A percentile compares a stretch with the other conserved stretches of the same genome.
Conservation (phyloP, 2,329 filamentous ascomycete genomes). For the Diaporthe velutina region DNA sequence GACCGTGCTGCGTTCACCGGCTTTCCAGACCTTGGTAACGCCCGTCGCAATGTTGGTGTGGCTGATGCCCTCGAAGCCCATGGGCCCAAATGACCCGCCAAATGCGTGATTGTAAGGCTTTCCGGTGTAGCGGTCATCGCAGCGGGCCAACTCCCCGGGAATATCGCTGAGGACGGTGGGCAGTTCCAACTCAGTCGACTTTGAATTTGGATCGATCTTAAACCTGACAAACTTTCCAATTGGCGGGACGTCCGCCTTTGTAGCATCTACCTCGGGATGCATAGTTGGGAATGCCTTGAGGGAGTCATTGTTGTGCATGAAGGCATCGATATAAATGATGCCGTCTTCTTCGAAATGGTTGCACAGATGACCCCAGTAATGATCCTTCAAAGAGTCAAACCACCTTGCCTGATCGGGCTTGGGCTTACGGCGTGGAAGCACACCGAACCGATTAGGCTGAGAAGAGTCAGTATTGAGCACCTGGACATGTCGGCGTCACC, state of each 20-base stretch:
- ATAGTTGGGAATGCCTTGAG: not conserved
- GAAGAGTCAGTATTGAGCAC: not conserved
- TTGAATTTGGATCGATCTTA: not conserved
- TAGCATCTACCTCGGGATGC: not conserved
- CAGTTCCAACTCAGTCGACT: not conserved
- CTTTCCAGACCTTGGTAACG: not conserved
- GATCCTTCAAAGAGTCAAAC: not conserved
- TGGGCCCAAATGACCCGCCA: not conserved
- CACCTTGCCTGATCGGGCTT: constrained; percentile 12
- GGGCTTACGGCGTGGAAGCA: not conserved
- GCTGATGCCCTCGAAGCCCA: constrained; percentile 4
- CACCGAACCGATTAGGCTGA: not conserved
- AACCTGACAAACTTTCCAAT: constrained; percentile 12
- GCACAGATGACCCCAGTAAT: constrained; percentile 1
- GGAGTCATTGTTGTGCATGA: constrained; percentile 2
- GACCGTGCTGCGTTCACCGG: not conserved
- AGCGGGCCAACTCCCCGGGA: not conserved
- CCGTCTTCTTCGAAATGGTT: constrained; percentile 4
- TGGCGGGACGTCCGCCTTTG: not conserved
- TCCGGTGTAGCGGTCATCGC: not conserved
- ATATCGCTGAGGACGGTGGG: not conserved
- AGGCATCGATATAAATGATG: not conserved
- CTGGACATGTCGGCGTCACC: not conserved
- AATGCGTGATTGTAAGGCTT: constrained; percentile 1
- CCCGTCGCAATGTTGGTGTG: not conserved